Evolutionary conservation across 139 green algal genomes (phyloP), one percentile per base, ranked within the genome.

Genomic region (Axilococcus clingmanii): DNA sequence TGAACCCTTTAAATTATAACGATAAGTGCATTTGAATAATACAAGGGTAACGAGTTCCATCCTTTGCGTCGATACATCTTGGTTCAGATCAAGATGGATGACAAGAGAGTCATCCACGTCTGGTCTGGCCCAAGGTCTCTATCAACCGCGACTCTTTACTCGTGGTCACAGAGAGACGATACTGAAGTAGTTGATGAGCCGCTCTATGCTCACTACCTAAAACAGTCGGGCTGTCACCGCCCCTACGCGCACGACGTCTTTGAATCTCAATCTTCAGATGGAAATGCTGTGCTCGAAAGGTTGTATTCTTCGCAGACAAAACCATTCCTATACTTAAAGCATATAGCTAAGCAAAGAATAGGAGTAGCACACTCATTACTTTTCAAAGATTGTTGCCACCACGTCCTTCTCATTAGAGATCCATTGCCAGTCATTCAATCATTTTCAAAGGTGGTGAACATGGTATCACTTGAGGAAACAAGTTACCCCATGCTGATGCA

Each of bases 341-440:
- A 86, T 68, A 87, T 89, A 40, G 75, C 63, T 9, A 91, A 91
- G 66, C 78, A 86, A 31, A 75, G 78, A 37, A 23, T 76, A 16
- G 73, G 67, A 0, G 14, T 84, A 2, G 32, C 51, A 25, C 48
- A 44, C 7, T 52, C 34, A n/a, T 35, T 87, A n/a, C 74, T 82
- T 52, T 29, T 48, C 25, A n/a, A 36, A 4, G 65, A n/a, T n/a
- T n/a, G n/a, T n/a, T n/a, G 61, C 19, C 29, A 58, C 7, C 74
- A 84, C 57, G 38, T 86, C 54, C 68, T 85, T 57, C 54, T 59
- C 14, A 36, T 64, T 36, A 35, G 52, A 0, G 72, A 82, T 40
- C 81, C 81, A 0, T 54, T 65, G 11, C 55, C 51, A 0, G 75
- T 90, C 3, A 47, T 90, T 23, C 50, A 66, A 9, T 80, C 64